phyloP scores from a whole-genome alignment of 257 asterid species.

The Solanum ossicruentum region DNA sequence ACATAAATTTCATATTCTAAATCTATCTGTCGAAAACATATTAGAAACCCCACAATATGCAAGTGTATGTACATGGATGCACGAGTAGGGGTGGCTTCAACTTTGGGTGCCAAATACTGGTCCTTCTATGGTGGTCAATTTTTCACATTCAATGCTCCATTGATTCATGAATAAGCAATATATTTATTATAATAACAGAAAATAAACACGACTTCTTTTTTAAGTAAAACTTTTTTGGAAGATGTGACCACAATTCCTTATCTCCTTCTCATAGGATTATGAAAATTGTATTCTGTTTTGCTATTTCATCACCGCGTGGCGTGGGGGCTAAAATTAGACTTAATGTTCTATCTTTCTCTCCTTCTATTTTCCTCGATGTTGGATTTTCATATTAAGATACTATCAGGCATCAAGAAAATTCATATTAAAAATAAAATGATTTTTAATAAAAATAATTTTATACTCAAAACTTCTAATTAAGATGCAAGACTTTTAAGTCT shows the following conservation, averaged over 20 bases:
- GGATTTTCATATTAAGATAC: too few relatives aligned
- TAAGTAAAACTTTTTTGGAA: background rate
- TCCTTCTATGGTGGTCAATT: background rate
- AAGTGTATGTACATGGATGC: background rate
- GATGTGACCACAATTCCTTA: background rate
- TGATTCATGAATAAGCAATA: background rate
- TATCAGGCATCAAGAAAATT: too few relatives aligned
- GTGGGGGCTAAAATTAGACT: background rate
- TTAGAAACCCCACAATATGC: background rate
- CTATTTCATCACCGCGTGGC: background rate
- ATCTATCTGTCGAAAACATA: fast-evolving
- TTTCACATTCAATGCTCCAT: background rate
- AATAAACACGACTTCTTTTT: background rate
- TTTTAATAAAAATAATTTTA: background rate
- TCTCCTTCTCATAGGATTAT: background rate
- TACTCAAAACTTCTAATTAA: background rate
- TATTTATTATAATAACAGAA: background rate
- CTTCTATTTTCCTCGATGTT: background rate
- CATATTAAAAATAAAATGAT: too few relatives aligned
- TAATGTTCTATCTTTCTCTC: too few relatives aligned
- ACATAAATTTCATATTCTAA: background rate
- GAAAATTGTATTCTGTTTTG: background rate
- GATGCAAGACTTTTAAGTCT: too few relatives aligned
- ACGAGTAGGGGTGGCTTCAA: background rate
- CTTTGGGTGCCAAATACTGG: background rate